Evolutionary conservation across 2,329 filamentous ascomycete genomes (phyloP).

Genomic region (Mycosphaerella sp.): DNA sequence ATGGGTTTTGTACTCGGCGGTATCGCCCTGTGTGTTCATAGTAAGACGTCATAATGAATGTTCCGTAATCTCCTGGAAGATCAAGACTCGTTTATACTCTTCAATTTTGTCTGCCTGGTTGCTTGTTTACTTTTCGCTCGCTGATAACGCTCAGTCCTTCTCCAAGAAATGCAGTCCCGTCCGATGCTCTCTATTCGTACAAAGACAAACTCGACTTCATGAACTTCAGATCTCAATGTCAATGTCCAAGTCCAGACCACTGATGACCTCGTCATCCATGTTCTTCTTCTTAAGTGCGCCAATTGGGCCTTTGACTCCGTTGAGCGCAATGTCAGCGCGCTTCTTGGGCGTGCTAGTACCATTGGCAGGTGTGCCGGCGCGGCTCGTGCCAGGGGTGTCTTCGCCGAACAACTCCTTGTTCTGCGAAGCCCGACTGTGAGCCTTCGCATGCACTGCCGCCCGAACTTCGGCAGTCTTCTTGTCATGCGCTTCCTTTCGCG

Average conservation of each 20-base stretch:
- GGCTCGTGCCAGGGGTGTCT: conserved; percentile 40
- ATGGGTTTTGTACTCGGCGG: conserved; percentile 73
- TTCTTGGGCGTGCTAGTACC: conserved; percentile 33
- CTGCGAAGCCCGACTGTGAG: conserved; percentile 20
- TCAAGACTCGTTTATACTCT: background rate
- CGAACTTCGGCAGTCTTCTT: conserved; percentile 46
- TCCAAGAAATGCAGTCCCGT: background rate
- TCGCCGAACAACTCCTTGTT: conserved; percentile 45
- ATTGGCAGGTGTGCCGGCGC: conserved; percentile 46
- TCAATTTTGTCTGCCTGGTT: background rate
- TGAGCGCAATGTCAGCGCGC: conserved; percentile 34
- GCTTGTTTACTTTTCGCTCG: background rate
- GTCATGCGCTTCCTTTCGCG: conserved; percentile 47
- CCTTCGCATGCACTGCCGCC: conserved; percentile 36
- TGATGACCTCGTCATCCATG: conserved; percentile 90
- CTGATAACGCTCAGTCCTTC: conserved; percentile 2
- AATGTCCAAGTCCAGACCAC: conserved; percentile 79
- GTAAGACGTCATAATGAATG: conserved; percentile 33
- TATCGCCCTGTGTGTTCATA: conserved; percentile 75
- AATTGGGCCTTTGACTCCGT: conserved; percentile 49
- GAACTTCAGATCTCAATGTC: conserved; percentile 70
- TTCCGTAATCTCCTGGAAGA: background rate
- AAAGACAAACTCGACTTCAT: background rate
- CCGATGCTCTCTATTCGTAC: conserved; percentile 1
- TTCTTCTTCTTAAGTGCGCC: conserved; percentile 53